Conservation (phyloP, 129 eudicot genomes). For the Artemisia argyi region DNA sequence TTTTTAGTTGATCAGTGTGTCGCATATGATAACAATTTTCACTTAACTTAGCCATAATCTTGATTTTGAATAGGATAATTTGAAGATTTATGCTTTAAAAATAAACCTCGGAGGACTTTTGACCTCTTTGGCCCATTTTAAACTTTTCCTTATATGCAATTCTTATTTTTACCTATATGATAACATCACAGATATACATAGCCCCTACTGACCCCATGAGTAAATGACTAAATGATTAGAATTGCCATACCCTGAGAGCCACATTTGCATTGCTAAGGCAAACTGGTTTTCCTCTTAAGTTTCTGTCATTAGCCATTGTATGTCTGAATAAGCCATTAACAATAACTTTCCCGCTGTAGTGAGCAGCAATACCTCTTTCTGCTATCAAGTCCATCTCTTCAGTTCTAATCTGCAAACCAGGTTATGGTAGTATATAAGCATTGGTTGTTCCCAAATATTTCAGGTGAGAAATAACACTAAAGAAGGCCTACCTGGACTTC, state of each 20-base stretch:
- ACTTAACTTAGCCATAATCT: too few relatives aligned
- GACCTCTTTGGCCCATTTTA: too few relatives aligned
- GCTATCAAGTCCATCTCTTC: conserved; percentile 99
- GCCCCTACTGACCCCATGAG: too few relatives aligned
- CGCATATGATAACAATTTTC: too few relatives aligned
- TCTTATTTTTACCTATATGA: too few relatives aligned
- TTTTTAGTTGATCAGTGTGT: too few relatives aligned
- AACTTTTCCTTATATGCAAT: too few relatives aligned
- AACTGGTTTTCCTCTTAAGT: conserved; percentile 61
- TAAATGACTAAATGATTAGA: too few relatives aligned
- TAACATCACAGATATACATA: too few relatives aligned
- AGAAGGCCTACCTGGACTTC: conserved; percentile 79
- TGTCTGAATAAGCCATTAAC: conserved; percentile 73
- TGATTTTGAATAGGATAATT: too few relatives aligned
- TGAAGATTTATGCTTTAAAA: too few relatives aligned
- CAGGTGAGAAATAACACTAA: conserved; percentile 11
- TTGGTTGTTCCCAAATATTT: not conserved
- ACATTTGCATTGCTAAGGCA: conserved; percentile 77
- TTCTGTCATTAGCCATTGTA: conserved; percentile 53
- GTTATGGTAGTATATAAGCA: conserved; percentile 11
- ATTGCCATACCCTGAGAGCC: conserved; percentile 77
- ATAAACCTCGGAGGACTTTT: too few relatives aligned
- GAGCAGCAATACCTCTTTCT: conserved; percentile 98
- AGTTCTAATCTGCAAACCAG: conserved; percentile 69
- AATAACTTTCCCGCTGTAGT: conserved; percentile 79